Base-by-base conservation (phyloP, 2,329 filamentous ascomycete genomes). In the Aspergillus awamori region DNA sequence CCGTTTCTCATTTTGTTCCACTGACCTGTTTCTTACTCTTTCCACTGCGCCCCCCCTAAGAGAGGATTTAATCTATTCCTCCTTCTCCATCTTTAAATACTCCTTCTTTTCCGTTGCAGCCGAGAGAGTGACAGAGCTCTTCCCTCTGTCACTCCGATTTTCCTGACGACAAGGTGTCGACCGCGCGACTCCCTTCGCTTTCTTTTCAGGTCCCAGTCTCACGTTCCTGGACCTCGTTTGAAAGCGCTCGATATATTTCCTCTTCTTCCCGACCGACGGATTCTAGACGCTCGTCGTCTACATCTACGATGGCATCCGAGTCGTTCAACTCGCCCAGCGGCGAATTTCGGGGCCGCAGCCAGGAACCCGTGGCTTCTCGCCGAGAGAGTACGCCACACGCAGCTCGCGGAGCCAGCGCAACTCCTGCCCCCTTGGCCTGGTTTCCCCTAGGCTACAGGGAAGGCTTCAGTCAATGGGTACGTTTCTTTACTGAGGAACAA, bases 361-460 rank as follows among this genome's bases (percentile, higher is more conserved):
- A 65, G n/a, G 59, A 24, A n/a, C 60, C 72, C 8, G 54, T 58
- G 53, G 53, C 65, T 33, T 61, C 68, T 13, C 38, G 49, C 17
- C 65, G 61, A 49, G 62, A 70, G 30, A 62, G 62, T 10, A 68
- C 65, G 20, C 72, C 75, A n/a, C 69, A 76, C 65, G 70, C 74
- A n/a, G 67, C 68, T 30, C 68, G 73, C 57, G 74, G 69, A 57
- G 72, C 68, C 49, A 67, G 67, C 41, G 74, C 64, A 22, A 69
- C 70, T 15, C 70, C 70, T 1, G 69, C 77, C 11, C 69, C 70
- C 54, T 69, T 72, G 28, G 70, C 78, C 36, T 88, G 85, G 76
- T 98, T 99, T 67, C 93, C 95, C 2, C 80, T 98, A 22, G 89
- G 93, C 53, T 97, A 97, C 80, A 95, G 93, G 72, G 93, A 97